Evolutionary conservation across 2,329 filamentous ascomycete species (phyloP), one percentile per base, ranked within the genome.

Genomic region (Calonectria hawksworthii): DNA sequence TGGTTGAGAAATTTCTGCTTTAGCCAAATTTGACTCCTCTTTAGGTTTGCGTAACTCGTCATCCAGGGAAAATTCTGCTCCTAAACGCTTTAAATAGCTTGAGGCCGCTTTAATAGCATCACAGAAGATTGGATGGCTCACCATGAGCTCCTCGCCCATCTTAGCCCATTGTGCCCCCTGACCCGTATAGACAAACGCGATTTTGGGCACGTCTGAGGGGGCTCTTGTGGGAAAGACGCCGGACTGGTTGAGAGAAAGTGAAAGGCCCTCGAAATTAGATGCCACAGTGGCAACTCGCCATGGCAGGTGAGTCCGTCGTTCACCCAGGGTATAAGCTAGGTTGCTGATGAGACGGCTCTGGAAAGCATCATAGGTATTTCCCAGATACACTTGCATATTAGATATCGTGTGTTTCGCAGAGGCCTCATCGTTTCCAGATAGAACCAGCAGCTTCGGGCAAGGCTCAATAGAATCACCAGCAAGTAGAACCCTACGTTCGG

Each of bases 251-350:
- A 89, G 84, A 4, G 83, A 82, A 64, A 87, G 83, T 36, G 87
- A 85, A 10, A 89, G 81, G 73, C 89, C 86, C 65, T 87, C 86
- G 0, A 85, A 88, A 52, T 86, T 85, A 4, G 83, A 81, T 0
- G 87, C 87, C 0, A 86, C 82, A 13, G 89, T 82, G 3, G 88
- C 87, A 4, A 86, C 84, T 28, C 87, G 83, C 83, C 85, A 88
- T 52, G 85, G 83, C n/a, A 89, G 80, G 30, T 86, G 82, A 2
- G 87, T 86, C 36, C 88, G 83, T 13, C 87, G 83, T 75, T 88
- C 84, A 16, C 86, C 85, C 1, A 90, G 80, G 0, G 88, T 90
- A 74, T 89, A 89, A 9, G 88, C 87, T 23, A 90, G 78, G 73
- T 90, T 86, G 11, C 83, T 82, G 76, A 89, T 86, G 16, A 90